Evolutionary conservation across 2,329 filamentous ascomycete species (phyloP).

Genomic region (Peltaster fructicola): DNA sequence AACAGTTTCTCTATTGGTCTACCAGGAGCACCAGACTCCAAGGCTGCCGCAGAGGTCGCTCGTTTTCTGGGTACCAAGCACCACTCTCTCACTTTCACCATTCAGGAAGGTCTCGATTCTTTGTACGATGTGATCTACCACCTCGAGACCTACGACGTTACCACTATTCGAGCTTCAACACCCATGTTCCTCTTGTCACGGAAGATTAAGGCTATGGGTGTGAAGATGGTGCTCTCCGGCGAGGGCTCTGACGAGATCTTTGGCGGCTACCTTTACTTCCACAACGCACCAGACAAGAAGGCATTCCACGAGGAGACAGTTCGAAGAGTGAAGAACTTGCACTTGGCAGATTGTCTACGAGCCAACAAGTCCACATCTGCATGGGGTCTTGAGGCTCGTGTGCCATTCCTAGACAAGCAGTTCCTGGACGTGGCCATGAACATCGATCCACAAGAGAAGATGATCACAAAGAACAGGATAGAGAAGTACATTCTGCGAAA

Average conservation of each 20-base stretch:
- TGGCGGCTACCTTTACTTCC: constrained; percentile 97
- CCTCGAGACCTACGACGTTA: constrained; percentile 94
- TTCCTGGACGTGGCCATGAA: constrained; percentile 89
- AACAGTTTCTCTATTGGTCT: constrained; percentile 99
- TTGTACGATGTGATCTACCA: constrained; percentile 96
- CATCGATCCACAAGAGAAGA: constrained; percentile 86
- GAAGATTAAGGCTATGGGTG: constrained; percentile 98
- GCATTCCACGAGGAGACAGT: constrained; percentile 95
- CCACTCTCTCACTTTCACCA: constrained; percentile 94
- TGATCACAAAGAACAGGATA: constrained; percentile 68
- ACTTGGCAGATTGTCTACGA: constrained; percentile 86
- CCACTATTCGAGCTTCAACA: constrained; percentile 92
- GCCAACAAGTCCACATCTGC: constrained; percentile 98
- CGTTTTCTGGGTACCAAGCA: constrained; percentile 96
- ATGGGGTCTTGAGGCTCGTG: constrained; percentile 94
- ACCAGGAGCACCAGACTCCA: constrained; percentile 78
- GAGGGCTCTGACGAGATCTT: constrained; percentile 98
- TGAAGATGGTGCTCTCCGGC: constrained; percentile 97
- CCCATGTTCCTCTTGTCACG: constrained; percentile 96
- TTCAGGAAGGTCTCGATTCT: constrained; percentile 92
- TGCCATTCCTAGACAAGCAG: constrained; percentile 93
- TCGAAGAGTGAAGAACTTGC: constrained; percentile 86
- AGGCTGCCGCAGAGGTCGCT: constrained; percentile 81
- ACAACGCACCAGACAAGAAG: constrained; percentile 74
- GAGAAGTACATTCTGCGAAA: constrained; percentile 98